These are phyloP conservation scores for Stagonosporopsis cucurbitacearum DNA, from an alignment of 2,329 filamentous ascomycete species.

Conservation along the genomic window DNA sequence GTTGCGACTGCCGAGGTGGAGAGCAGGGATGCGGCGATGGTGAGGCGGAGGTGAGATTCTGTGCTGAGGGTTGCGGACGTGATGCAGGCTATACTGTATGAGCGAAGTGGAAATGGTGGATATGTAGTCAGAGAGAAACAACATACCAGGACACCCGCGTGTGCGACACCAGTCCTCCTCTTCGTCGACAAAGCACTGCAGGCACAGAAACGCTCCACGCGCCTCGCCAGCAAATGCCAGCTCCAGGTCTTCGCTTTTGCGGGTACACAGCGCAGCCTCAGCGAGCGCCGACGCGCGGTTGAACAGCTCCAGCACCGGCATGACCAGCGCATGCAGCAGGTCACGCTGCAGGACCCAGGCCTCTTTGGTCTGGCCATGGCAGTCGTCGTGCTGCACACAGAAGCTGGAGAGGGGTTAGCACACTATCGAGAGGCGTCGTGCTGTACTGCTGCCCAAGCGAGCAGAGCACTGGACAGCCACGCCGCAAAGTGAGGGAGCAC, in stretches of 20 bases:
- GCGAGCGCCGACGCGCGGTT: conserved; percentile 62
- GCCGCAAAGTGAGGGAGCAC: conserved; percentile 29
- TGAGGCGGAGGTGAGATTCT: conserved; percentile 56
- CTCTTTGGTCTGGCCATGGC: conserved; percentile 41
- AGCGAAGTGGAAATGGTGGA: conserved; percentile 11
- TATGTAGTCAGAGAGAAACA: not conserved
- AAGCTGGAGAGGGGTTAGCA: conserved; percentile 45
- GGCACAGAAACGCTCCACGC: conserved; percentile 63
- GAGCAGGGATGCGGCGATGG: conserved; percentile 56
- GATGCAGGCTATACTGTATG: conserved; percentile 48
- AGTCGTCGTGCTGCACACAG: conserved; percentile 51
- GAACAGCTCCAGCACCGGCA: conserved; percentile 64
- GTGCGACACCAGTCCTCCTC: conserved; percentile 65
- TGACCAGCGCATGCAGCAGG: conserved; percentile 64
- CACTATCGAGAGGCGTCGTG: not conserved
- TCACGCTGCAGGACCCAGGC: conserved; percentile 63
- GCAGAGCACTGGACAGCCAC: not conserved
- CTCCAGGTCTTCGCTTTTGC: conserved; percentile 60
- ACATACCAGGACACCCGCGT: conserved; percentile 58
- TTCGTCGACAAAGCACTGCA: conserved; percentile 64
- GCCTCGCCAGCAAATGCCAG: conserved; percentile 64
- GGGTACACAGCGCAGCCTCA: conserved; percentile 56
- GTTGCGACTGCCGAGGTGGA: conserved; percentile 40
- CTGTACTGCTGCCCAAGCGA: not conserved
- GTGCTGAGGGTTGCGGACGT: conserved; percentile 54